Base-by-base conservation (phyloP, 768 basidiomycete genomes). In the Pulveroboletus sp. region DNA sequence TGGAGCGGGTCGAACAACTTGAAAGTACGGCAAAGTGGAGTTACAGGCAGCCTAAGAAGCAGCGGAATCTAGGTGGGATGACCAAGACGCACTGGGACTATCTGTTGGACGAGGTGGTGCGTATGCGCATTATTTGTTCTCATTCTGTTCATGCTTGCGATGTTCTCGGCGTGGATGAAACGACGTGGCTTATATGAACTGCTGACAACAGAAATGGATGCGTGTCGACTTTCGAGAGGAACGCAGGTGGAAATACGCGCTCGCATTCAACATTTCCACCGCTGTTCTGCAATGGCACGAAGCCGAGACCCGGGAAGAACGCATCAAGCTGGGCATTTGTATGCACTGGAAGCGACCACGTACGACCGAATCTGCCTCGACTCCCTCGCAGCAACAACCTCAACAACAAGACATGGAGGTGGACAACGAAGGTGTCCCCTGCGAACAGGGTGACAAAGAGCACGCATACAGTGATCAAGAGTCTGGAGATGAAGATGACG, bases 151-250 rank as follows among this genome's bases (percentile, higher is more conserved):
- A 12, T 37, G n/a, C 17, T 49, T 20, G 40, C 35, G 16, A 32
- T 36, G 22, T 39, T 13, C 42, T 31, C 43, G 35, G 27, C 42
- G 17, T 20, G 12, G 34, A 39, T 37, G 27, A 37, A 13, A 20
- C 37, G 23, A 38, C 1, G 23, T 32, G 13, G 22, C 62, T 65
- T 37, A 60, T 44, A 40, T n/a, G 20, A 30, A 37, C 40, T 43
- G 40, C 54, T 30, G 14, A 47, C 19, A 32, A 43, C 56, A 93
- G 94, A 91, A 87, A 80, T 99, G 96, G 96, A 86, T 99, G 81
- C 87, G 91, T 23, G 80, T 81, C 31, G 96, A 99, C 65, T 97
- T 96, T 57, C 83, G 89, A 17, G 94, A 98, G 68, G 96, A 99
- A 63, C 77, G 89, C 34, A 82, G 79, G 59, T 98, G 93, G 93